Evolutionary conservation across 2,329 filamentous ascomycete species (phyloP).

Genomic region (Venturia pyrina): DNA sequence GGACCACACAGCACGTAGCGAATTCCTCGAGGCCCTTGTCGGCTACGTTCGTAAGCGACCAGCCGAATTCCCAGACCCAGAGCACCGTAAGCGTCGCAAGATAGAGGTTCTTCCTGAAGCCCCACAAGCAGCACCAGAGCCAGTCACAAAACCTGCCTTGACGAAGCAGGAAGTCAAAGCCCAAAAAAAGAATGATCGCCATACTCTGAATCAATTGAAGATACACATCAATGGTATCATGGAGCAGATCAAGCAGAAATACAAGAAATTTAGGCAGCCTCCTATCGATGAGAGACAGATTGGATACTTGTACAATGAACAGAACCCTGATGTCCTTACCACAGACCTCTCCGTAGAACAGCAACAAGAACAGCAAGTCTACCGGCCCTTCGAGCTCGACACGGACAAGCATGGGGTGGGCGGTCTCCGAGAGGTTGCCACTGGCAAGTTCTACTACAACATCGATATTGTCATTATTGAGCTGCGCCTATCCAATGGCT

Average conservation of each 20-base stretch:
- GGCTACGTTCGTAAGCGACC: constrained; percentile 71
- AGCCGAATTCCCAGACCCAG: constrained; percentile 75
- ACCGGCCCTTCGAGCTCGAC: constrained; percentile 68
- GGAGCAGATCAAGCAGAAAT: constrained; percentile 88
- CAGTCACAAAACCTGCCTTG: constrained; percentile 44
- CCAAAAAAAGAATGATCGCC: constrained; percentile 69
- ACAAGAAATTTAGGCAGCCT: constrained; percentile 76
- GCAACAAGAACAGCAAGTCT: constrained; percentile 42
- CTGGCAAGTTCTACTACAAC: constrained; percentile 88
- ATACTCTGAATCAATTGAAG: constrained; percentile 78
- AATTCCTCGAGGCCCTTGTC: constrained; percentile 70
- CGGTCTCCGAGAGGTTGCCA: constrained; percentile 64
- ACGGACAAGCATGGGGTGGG: constrained; percentile 69
- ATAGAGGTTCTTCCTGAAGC: constrained; percentile 53
- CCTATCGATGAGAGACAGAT: constrained; percentile 66
- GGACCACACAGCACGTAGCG: constrained; percentile 53
- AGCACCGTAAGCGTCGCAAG: constrained; percentile 75
- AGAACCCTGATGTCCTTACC: constrained; percentile 56
- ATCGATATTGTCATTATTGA: constrained; percentile 88
- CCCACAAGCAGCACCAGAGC: constrained; percentile 37
- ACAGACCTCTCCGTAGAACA: constrained; percentile 50
- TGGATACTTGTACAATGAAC: constrained; percentile 74
- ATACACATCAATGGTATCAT: constrained; percentile 86
- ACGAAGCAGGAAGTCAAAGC: constrained; percentile 73
- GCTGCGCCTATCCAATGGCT: constrained; percentile 92